Percentiles rank a stretch among this genome's conserved stretches.
phyloP scores from a whole-genome alignment of 2,329 filamentous ascomycete species.

The Arthrobotrys musiformis region DNA sequence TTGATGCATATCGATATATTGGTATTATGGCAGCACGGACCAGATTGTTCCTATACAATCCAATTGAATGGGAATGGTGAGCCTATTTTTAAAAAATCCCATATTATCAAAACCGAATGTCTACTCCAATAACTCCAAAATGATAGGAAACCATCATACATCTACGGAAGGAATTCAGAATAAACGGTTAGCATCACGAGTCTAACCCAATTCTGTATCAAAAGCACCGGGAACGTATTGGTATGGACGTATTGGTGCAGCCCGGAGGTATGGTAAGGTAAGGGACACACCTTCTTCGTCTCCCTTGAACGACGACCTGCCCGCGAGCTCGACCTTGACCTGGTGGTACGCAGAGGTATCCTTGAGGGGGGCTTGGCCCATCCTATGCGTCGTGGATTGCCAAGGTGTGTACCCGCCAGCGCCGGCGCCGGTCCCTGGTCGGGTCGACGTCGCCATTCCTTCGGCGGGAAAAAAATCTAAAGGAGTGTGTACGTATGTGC shows the following conservation, averaged over 20 bases:
- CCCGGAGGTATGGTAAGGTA: no score
- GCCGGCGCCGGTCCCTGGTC: not conserved
- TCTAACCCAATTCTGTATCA: conserved; percentile 26
- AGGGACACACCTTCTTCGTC: conserved; percentile 32
- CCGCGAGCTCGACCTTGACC: conserved; percentile 32
- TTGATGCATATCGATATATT: no score
- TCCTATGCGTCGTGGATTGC: conserved; percentile 24
- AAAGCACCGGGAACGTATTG: no score
- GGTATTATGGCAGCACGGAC: conserved; percentile 4
- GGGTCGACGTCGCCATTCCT: conserved; percentile 37
- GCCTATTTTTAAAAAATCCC: conserved; percentile 7
- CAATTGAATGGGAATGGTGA: conserved; percentile 29
- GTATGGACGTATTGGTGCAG: no score
- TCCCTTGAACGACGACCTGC: not conserved
- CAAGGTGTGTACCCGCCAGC: conserved; percentile 32
- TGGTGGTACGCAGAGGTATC: conserved; percentile 31
- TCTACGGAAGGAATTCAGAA: no score
- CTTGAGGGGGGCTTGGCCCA: conserved; percentile 9
- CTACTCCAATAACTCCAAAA: not conserved
- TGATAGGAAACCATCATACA: not conserved
- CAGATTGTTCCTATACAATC: conserved; percentile 45
- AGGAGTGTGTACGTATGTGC: no score
- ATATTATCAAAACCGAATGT: not conserved
- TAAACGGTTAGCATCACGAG: not conserved
- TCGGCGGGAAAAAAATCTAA: not conserved